These are phyloP conservation scores for Citrus medica DNA, from an alignment of 345 rosid genomes.

Conservation along the genomic window DNA sequence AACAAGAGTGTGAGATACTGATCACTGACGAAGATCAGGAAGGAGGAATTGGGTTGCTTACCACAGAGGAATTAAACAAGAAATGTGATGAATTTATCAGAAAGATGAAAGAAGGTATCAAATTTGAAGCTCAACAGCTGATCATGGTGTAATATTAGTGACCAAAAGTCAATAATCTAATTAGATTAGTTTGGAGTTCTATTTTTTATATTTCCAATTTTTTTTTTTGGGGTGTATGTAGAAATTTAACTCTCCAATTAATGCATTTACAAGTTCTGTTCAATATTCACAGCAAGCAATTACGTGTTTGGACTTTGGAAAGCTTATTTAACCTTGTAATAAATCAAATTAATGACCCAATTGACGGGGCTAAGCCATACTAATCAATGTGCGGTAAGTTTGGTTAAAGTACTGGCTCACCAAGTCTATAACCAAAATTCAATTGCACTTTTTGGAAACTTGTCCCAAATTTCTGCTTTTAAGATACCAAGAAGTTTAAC, in stretches of 20 bases:
- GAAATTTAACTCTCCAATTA: background rate
- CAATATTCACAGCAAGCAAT: too few relatives aligned
- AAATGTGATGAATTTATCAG: slow-evolving; percentile 72
- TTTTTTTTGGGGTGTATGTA: background rate
- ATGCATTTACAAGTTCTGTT: background rate
- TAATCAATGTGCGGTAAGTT: background rate
- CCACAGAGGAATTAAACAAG: slow-evolving; percentile 61
- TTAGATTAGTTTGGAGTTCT: background rate
- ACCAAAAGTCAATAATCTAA: background rate
- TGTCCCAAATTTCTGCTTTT: background rate
- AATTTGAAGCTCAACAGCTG: slow-evolving; percentile 22
- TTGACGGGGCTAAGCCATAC: background rate
- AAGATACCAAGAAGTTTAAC: too few relatives aligned
- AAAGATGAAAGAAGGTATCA: slow-evolving; percentile 46
- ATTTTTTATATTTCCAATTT: background rate
- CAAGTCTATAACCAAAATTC: background rate
- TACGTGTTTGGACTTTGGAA: background rate
- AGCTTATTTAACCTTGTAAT: background rate
- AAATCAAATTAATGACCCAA: background rate
- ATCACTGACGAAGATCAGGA: slow-evolving; percentile 15
- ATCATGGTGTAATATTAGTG: slow-evolving; percentile 9
- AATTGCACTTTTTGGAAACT: background rate
- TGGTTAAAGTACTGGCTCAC: slow-evolving; percentile 2
- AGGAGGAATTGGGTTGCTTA: slow-evolving; percentile 23
- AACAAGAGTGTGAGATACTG: slow-evolving; percentile 11